Evolutionary conservation across 257 asterid species (phyloP), one percentile per base, ranked within the genome.

Genomic region (Phtheirospermum japonicum): DNA sequence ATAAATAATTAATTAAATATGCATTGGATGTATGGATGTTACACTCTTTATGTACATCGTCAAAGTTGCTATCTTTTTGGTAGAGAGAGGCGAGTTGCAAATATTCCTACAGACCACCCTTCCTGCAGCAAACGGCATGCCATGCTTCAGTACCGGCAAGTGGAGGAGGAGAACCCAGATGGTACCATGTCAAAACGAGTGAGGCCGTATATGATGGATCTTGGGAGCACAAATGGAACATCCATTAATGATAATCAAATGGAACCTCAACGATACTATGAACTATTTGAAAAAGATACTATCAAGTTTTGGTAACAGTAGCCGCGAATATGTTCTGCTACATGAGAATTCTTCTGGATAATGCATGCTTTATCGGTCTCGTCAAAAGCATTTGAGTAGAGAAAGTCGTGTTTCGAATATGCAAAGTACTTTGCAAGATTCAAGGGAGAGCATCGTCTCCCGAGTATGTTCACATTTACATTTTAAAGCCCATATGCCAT

Each of bases 281-380:
- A 89, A 70, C 88, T 93, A 18, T 56, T 83, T 28, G 99, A 93
- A 48, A 87, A 84, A 64, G 99, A 93, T 68, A 93, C 96, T 5
- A 71, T 93, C 13, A 89, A 87, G 81, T n/a, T 93, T 93, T 63
- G 99, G 99, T 57, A 93, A 93, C 69, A 93, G 99, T 90, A 92
- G 98, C 88, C 97, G 96, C 2, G 98, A 92, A 79, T 92, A 92
- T 50, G 96, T 92, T 37, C 68, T 92, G 30, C 85, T 92, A 40
- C 98, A 92, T 5, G 98, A 92, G 81, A 85, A 92, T 67, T 92
- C 98, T n/a, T 61, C 88, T 55, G 63, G 76, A 65, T 76, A 81
- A 87, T 19, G 63, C n/a, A 40, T 40, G 48, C 57, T 18, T 49
- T 9, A 59, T 37, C 36, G 9, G 9, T 69, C 9, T 9, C 46